Conservation (phyloP, 441 rosid genomes). For the Geranium incanum region DNA sequence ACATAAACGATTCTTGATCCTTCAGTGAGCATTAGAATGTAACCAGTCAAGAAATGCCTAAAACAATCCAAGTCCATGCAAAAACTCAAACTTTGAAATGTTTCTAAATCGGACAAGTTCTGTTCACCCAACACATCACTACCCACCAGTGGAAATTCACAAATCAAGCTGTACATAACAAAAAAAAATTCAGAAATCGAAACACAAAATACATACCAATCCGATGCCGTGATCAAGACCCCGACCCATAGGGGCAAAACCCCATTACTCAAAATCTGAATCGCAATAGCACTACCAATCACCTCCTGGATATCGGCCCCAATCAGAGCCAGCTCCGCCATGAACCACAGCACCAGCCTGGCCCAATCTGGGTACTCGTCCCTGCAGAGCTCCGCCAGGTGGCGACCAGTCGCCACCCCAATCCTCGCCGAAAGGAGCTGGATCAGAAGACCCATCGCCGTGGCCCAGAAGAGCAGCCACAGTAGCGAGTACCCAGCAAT, state of each 20-base stretch:
- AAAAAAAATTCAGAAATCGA: too few species aligned
- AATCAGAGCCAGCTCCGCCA: conserved; percentile 58
- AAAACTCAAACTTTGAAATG: too few species aligned
- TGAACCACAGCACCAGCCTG: conserved; percentile 62
- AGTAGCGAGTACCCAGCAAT: conserved; percentile 82
- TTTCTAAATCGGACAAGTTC: too few species aligned
- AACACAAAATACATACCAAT: conserved; percentile 37
- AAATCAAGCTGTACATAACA: too few species aligned
- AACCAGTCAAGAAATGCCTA: too few species aligned
- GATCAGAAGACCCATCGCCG: conserved; percentile 76
- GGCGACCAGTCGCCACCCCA: conserved; percentile 79
- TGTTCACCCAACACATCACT: background rate
- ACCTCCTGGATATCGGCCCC: conserved; percentile 45
- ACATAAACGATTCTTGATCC: too few species aligned
- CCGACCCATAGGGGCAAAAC: conserved; percentile 78
- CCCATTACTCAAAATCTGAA: conserved; percentile 66
- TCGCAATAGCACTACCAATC: conserved; percentile 84
- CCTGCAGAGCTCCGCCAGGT: conserved; percentile 89
- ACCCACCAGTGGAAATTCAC: too few species aligned
- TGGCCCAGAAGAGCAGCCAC: conserved; percentile 85
- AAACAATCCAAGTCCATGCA: too few species aligned
- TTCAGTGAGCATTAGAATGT: too few species aligned
- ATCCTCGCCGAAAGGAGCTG: conserved; percentile 79
- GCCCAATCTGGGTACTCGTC: conserved; percentile 93
- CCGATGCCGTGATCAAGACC: conserved; percentile 66